phyloP scores from a whole-genome alignment of 768 basidiomycete genomes.

The Russula ochroleuca region DNA sequence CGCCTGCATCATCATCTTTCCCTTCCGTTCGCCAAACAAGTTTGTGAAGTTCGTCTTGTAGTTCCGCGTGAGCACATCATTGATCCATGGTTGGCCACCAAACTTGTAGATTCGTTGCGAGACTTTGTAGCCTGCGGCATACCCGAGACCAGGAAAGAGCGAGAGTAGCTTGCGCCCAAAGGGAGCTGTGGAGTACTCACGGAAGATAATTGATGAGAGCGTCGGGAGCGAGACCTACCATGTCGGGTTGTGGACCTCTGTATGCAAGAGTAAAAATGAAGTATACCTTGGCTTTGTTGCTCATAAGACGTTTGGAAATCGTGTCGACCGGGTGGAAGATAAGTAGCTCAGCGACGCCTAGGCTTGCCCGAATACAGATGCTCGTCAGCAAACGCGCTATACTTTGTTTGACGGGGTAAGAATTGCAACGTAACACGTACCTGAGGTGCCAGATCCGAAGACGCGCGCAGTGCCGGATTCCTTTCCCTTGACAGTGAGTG shows the following conservation, averaged over 20 bases:
- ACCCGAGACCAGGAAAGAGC: constrained; percentile 96
- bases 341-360: constrained; percentile 91
- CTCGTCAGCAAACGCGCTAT: background rate
- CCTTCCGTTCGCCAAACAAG: constrained; percentile 88
- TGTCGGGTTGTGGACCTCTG: background rate
- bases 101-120: constrained; percentile 95
- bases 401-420: background rate
- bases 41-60: constrained; percentile 79
- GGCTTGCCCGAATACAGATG: background rate
- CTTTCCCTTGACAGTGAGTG: constrained; percentile 46
- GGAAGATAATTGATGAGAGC: constrained; percentile 80
- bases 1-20: constrained; percentile 95
- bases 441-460: constrained; percentile 88
- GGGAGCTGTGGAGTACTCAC: constrained; percentile 69
- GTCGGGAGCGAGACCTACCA: constrained; percentile 57
- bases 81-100: constrained; percentile 97
- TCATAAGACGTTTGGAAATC: constrained; percentile 98
- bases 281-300: constrained; percentile 81
- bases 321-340: constrained; percentile 97
- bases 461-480: constrained; percentile 90
- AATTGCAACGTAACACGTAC: constrained; percentile 41
- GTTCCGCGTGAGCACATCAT: constrained; percentile 81
- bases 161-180: constrained; percentile 70
- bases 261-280: background rate
- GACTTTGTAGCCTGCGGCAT: constrained; percentile 97